These are phyloP conservation scores for Aschersonia sp. DNA, from an alignment of 2,329 filamentous ascomycete species.

Conservation along the genomic window DNA sequence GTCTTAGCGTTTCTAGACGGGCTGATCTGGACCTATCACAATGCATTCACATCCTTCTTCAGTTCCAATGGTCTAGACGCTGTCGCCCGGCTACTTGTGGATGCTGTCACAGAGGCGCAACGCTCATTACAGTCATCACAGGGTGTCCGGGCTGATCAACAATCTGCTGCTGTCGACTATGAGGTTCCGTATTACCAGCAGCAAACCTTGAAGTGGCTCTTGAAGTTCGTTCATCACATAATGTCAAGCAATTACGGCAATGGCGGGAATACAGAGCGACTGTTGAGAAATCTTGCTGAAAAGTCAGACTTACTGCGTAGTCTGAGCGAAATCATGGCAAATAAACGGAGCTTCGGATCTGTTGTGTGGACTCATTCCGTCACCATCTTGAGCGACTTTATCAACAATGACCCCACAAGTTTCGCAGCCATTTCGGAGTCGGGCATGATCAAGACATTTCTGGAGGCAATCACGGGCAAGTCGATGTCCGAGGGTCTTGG, in stretches of 20 bases:
- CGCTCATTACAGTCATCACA: constrained; percentile 50
- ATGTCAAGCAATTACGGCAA: constrained; percentile 61
- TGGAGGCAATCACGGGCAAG: constrained; percentile 61
- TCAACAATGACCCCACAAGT: constrained; percentile 97
- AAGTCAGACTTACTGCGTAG: constrained; percentile 71
- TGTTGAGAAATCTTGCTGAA: constrained; percentile 87
- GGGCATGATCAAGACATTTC: constrained; percentile 70
- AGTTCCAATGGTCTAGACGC: constrained; percentile 72
- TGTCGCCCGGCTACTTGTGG: constrained; percentile 75
- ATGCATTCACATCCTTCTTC: constrained; percentile 73
- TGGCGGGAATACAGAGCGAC: constrained; percentile 72
- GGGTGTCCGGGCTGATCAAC: constrained; percentile 53
- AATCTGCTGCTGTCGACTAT: constrained; percentile 81
- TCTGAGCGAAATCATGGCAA: constrained; percentile 67
- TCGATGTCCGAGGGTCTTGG: constrained; percentile 19
- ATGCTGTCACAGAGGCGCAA: constrained; percentile 59
- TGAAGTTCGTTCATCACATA: constrained; percentile 94
- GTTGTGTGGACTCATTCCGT: constrained; percentile 93
- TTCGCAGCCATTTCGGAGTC: constrained; percentile 93
- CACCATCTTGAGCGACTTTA: constrained; percentile 85
- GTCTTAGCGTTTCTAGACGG: constrained; percentile 80
- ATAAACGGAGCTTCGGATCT: constrained; percentile 69
- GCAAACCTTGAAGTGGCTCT: constrained; percentile 80
- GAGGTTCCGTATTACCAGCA: constrained; percentile 87
- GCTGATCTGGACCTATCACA: constrained; percentile 71